These are phyloP conservation scores for Trichoderma koningii DNA, from an alignment of 2,329 filamentous ascomycete genomes.

Conservation along the genomic window DNA sequence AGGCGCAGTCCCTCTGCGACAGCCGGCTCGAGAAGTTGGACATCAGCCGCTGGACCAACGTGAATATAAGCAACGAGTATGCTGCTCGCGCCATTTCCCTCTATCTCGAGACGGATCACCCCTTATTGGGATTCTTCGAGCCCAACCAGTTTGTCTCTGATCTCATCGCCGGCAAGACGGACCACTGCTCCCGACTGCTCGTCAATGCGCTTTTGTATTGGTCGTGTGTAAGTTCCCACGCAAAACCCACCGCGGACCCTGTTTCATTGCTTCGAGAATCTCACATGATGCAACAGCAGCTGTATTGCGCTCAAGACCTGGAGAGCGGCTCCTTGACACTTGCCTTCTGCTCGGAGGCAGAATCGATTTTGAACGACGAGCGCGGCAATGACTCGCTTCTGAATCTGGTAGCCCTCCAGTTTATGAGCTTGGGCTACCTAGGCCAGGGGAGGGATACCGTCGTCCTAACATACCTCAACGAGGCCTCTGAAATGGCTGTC, in stretches of 20 bases:
- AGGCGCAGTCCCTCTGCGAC: too few relatives aligned
- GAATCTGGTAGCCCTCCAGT: conserved; percentile 38
- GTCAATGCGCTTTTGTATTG: not conserved
- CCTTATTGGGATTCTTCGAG: not conserved
- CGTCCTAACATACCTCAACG: conserved; percentile 37
- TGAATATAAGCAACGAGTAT: not conserved
- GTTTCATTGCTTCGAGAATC: not conserved
- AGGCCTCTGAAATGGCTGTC: not conserved
- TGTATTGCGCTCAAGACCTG: too few relatives aligned
- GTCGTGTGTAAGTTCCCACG: not conserved
- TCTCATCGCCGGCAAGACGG: not conserved
- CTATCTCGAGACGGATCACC: not conserved
- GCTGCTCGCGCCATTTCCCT: not conserved
- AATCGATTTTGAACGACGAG: not conserved
- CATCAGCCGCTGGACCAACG: not conserved
- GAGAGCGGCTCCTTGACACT: too few relatives aligned
- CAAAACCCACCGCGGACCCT: too few relatives aligned
- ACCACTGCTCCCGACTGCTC: not conserved
- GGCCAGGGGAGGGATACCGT: conserved; percentile 41
- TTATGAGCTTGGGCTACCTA: conserved; percentile 41
- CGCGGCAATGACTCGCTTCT: conserved; percentile 1
- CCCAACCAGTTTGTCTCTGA: not conserved
- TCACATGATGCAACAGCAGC: too few relatives aligned
- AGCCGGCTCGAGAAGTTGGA: too few relatives aligned
- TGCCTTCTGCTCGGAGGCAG: not conserved